Percentiles rank a stretch among this genome's conserved stretches.
Evolutionary conservation across 176 grass and related monocot genomes (phyloP).

Genomic region (Eremochloa ophiuroides): DNA sequence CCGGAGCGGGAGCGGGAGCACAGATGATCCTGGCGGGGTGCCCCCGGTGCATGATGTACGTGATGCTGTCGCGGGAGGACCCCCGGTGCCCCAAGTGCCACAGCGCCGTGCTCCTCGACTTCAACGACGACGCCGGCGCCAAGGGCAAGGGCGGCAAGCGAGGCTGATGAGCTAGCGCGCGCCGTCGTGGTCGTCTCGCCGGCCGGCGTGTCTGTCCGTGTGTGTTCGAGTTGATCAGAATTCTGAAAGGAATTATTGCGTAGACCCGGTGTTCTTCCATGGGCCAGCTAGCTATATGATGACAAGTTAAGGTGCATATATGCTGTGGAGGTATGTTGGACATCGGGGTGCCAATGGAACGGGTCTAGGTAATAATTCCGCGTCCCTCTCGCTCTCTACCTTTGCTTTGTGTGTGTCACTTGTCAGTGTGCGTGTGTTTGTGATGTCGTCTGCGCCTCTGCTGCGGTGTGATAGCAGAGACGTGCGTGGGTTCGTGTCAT

Average conservation of each 20-base stretch:
- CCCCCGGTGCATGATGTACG: constrained; percentile 96
- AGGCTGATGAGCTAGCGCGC: constrained; percentile 22
- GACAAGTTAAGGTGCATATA: too few species aligned
- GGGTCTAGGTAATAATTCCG: constrained; percentile 71
- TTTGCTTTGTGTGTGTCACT: neutral
- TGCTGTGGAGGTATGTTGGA: neutral
- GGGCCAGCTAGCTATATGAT: neutral
- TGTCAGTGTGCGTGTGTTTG: too few species aligned
- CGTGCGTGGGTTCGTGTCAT: neutral
- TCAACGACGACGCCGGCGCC: constrained; percentile 43
- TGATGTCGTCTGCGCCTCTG: neutral
- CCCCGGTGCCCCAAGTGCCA: constrained; percentile 96
- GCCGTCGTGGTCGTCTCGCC: too few species aligned
- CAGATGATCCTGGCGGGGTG: constrained; percentile 82
- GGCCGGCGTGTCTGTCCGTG: neutral
- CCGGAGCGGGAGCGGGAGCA: neutral
- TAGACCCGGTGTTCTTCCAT: constrained; percentile 60
- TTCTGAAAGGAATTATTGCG: constrained; percentile 59
- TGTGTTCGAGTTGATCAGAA: constrained; percentile 20
- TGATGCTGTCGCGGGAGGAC: constrained; percentile 90
- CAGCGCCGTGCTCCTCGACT: constrained; percentile 86
- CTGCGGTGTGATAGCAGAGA: neutral
- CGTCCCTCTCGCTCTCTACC: neutral
- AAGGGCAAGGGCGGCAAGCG: constrained; percentile 41
- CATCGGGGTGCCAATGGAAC: constrained; percentile 51